Evolutionary conservation across 768 basidiomycete genomes (phyloP), one percentile per base, ranked within the genome.

Genomic region (Macrocybe gigantea): DNA sequence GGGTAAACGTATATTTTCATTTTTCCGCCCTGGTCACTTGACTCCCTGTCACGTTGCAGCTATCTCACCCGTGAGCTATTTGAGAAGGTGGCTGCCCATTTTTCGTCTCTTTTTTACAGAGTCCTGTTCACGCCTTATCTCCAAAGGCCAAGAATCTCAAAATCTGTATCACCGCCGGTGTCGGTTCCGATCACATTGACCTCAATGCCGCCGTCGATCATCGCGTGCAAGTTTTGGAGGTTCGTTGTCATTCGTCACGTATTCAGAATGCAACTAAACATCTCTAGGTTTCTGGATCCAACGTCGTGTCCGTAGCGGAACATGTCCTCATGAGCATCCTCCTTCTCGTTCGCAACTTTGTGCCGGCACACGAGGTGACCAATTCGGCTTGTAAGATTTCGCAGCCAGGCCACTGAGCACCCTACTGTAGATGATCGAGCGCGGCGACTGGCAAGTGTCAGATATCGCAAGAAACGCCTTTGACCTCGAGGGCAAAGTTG

Each of bases 311-410:
- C 8, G 93, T 94, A 38, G 92, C 91, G 39, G 93, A 94, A 66
- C 89, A 92, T 64, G 90, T 90, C 50, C 65, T 91, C 49, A 93
- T 93, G 90, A 84, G 82, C 64, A 94, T 95, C 55, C 82, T 95
- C 43, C 70, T 89, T 35, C 83, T 94, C 48, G 91, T 95, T 60
- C 81, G 91, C 62, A 95, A 95, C 80, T 93, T 86, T 57, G 73
- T 85, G 22, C 87, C 86, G 15, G 88, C 87, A 7, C 91, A 93
- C 64, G 88, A 93, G 77, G 80, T 82, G 56, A 22, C 34, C 37
- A 5, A 14, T 10, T 32, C 6, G 34, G 9, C 12, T 10, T 29
- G 7, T 13, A 33, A 22, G 33, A 29, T 32, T 35, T 34, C 31
- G 35, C 22, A 1, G 22, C 22, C 22, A 22, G 22, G 22, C 4